Evolutionary conservation across 164 flowering plant genomes (phyloP).

Genomic region (Tetrastigma voinierianum): DNA sequence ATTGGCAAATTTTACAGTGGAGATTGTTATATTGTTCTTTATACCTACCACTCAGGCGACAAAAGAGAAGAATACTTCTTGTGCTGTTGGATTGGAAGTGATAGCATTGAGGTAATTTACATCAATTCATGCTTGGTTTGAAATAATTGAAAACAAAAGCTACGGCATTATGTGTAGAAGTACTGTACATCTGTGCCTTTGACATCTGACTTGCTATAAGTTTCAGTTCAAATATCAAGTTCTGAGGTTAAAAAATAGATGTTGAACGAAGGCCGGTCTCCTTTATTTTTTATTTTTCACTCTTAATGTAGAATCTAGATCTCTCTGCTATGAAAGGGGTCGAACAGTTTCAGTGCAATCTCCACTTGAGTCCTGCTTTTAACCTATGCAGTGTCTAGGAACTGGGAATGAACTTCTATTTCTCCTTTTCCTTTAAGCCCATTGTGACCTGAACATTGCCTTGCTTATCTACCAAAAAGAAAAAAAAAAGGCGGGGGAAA

Average conservation of each 20-base stretch:
- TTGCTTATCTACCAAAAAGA: too few species aligned
- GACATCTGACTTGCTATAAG: neutral
- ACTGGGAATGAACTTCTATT: neutral
- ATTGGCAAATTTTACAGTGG: conserved; percentile 95
- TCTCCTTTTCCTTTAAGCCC: neutral
- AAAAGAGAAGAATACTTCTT: conserved; percentile 89
- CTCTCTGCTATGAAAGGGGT: neutral
- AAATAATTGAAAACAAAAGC: neutral
- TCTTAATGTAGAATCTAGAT: too few species aligned
- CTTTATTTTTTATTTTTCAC: neutral
- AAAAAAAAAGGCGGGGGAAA: too few species aligned
- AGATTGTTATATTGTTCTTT: conserved; percentile 93
- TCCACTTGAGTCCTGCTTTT: neutral
- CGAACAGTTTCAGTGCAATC: neutral
- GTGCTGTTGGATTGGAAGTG: conserved; percentile 93
- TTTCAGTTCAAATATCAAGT: neutral
- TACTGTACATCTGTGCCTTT: neutral
- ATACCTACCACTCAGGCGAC: conserved; percentile 90
- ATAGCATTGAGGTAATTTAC: conserved; percentile 79
- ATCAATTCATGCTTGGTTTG: neutral
- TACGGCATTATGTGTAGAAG: too few species aligned
- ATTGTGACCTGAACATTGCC: too few species aligned
- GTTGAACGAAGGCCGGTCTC: neutral
- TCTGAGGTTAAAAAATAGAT: neutral
- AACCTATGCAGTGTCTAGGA: neutral